A percentile compares a stretch with the other conserved stretches of the same genome.
Evolutionary conservation across 495 filamentous ascomycete genomes (phyloP).

Genomic region (Penicillium antarcticum): DNA sequence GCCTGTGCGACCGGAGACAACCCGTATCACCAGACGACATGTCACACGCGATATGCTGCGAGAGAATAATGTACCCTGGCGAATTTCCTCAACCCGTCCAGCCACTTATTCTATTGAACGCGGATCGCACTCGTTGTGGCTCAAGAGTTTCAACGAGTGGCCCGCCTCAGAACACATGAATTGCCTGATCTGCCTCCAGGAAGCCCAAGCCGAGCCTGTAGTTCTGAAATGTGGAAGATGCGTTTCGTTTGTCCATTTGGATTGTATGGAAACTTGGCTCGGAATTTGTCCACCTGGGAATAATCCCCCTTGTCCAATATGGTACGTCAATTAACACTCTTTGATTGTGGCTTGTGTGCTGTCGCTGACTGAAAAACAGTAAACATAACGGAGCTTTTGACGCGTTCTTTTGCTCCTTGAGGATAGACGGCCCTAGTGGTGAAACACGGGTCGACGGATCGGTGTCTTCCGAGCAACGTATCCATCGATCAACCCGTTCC

Average conservation of each 20-base stretch:
- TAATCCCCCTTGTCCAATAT: neutral
- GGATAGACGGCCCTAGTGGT: too few relatives aligned
- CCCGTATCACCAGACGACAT: neutral
- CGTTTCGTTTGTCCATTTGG: neutral
- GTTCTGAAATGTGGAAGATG: neutral
- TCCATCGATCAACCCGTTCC: too few relatives aligned
- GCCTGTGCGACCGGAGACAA: neutral
- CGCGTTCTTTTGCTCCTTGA: too few relatives aligned
- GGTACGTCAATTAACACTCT: neutral
- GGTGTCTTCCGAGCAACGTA: too few relatives aligned
- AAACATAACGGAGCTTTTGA: too few relatives aligned
- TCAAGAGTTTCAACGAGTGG: neutral
- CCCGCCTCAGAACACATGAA: neutral
- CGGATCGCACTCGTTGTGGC: too few relatives aligned
- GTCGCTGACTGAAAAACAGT: too few relatives aligned
- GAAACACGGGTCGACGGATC: too few relatives aligned
- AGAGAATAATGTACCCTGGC: neutral
- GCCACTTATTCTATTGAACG: too few relatives aligned
- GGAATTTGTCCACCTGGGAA: neutral
- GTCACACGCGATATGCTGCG: neutral
- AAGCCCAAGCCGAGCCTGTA: neutral
- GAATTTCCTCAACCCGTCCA: neutral
- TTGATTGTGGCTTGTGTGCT: too few relatives aligned
- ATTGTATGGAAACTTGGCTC: neutral
- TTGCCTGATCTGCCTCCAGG: neutral